Evolutionary conservation across 2,329 filamentous ascomycete species (phyloP).

Genomic region (Neonectria punicea): DNA sequence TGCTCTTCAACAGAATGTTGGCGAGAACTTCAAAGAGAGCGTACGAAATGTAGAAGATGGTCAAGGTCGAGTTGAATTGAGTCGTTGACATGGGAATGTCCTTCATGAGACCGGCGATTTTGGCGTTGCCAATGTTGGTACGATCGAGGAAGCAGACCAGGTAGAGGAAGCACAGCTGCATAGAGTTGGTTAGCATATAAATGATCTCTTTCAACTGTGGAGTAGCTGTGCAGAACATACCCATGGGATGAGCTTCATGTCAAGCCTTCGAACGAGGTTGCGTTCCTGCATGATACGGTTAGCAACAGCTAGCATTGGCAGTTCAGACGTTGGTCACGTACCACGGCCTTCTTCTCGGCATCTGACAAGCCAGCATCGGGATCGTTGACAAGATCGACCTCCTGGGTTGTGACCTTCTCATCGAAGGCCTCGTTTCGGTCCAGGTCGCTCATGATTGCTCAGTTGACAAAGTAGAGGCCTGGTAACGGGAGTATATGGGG

Average conservation of each 20-base stretch:
- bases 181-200: constrained; percentile 12
- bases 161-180: constrained; percentile 74
- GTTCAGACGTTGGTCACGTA: constrained; percentile 50
- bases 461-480: not conserved
- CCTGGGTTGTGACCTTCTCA: constrained; percentile 44
- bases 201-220: not conserved
- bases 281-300: constrained; percentile 60
- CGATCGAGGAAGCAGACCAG: constrained; percentile 79
- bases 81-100: constrained; percentile 71
- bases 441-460: constrained; percentile 46
- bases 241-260: constrained; percentile 70
- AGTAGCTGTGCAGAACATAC: constrained; percentile 41
- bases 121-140: constrained; percentile 81
- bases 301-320: constrained; percentile 8
- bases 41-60: constrained; percentile 90
- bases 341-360: constrained; percentile 70
- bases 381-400: constrained; percentile 45
- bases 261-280: constrained; percentile 70
- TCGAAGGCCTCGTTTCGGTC: constrained; percentile 46
- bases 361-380: constrained; percentile 71
- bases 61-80: constrained; percentile 79
- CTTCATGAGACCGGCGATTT: constrained; percentile 62
- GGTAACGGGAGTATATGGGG: not conserved
- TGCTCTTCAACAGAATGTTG: constrained; percentile 81
- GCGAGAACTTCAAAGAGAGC: constrained; percentile 81